Evolutionary conservation across 306 rosid genomes (phyloP).

Genomic region (Sicyos baderoa): DNA sequence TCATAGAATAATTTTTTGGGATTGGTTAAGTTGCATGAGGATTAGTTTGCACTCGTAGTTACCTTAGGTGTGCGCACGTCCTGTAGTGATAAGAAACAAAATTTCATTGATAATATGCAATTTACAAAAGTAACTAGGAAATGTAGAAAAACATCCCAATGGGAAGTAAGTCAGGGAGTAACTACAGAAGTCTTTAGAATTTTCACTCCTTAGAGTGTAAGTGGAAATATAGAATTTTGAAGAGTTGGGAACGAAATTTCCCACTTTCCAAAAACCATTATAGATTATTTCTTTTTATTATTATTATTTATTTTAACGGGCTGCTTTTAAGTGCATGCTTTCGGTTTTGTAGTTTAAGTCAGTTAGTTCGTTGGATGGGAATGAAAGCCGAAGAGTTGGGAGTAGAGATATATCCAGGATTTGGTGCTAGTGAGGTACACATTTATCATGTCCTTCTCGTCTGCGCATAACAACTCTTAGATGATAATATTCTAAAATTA

Average conservation of each 20-base stretch:
- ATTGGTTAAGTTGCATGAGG: background rate
- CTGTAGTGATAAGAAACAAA: background rate
- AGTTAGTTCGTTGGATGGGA: conserved; percentile 93
- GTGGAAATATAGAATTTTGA: background rate
- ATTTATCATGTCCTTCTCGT: conserved; percentile 18
- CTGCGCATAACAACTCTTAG: conserved; percentile 17
- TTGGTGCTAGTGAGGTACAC: conserved; percentile 90
- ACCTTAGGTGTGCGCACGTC: background rate
- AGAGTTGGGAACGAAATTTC: background rate
- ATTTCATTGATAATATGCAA: background rate
- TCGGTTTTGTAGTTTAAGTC: conserved; percentile 63
- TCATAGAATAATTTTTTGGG: background rate
- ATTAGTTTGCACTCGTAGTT: background rate
- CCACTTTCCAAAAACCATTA: conserved; percentile 12
- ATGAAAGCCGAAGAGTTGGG: conserved; percentile 92
- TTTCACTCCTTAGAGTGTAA: background rate
- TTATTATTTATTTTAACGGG: background rate
- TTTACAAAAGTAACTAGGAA: background rate
- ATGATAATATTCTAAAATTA: conserved; percentile 6
- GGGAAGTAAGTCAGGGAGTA: background rate
- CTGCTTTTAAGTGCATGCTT: conserved; percentile 5
- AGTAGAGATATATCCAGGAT: conserved; percentile 91
- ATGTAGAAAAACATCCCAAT: background rate
- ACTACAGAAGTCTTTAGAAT: background rate
- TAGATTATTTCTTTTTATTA: background rate